Base-by-base conservation (phyloP, 2,329 filamentous ascomycete genomes). In the Aspergillus thermomutatus region DNA sequence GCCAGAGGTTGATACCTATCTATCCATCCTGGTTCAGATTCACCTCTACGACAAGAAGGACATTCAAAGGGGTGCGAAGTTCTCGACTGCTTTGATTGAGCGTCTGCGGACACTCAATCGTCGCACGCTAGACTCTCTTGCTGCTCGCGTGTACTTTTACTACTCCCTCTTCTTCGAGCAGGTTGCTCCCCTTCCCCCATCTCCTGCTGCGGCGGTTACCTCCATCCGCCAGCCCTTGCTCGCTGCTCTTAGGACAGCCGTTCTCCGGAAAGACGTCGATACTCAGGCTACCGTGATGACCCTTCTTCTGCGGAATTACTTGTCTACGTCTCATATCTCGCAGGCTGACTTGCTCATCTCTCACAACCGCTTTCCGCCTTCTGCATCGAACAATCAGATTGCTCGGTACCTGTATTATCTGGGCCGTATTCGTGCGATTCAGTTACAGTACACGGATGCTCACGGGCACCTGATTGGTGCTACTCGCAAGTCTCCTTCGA, bases 211-310 rank as follows among this genome's bases (percentile, higher is more conserved):
- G 6, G 89, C 92, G 3, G 86, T 96, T 64, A 90, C 97, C 60
- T 83, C 88, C 43, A 92, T 96, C 69, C 89, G 94, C 58, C 91
- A 92, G 55, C 88, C 87, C 61, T 84, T 99, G 51, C 86, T 99
- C 54, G 87, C 90, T 53, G 93, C 92, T 19, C 86, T 99, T 58
- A 87, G 94, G 69, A 97, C 93, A 48, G 91, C 94, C n/a, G 94
- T 97, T 27, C 82, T 99, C 62, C 89, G 94, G 67, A 97, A 97
- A 80, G 94, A 99, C 75, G 87, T 92, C 63, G 94, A 99, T 69
- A 97, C 91, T n/a, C 93, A 97, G 78, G 91, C 94, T 27, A 91
- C 93, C 0, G 91, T 97, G 65, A 97, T 96, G 64, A 95, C 96
- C 14, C 83, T 99, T 56, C 83, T 99, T 52, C 87, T 99, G 66